Evolutionary conservation across 345 rosid genomes (phyloP).

Genomic region (Populus euphratica): DNA sequence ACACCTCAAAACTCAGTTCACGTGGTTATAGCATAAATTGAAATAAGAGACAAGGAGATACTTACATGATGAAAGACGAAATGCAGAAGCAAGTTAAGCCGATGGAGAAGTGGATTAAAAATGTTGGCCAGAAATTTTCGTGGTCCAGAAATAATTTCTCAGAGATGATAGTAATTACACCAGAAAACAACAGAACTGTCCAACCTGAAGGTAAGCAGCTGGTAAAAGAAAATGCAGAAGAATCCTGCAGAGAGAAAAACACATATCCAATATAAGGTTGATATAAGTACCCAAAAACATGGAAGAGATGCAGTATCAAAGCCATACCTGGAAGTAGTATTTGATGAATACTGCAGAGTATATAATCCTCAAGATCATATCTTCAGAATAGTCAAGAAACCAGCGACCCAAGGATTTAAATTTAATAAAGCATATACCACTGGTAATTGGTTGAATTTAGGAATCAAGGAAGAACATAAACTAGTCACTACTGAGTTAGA

Average conservation of each 20-base stretch:
- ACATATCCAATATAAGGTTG: constrained; percentile 3
- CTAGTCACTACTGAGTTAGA: background rate
- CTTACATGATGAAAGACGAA: constrained; percentile 58
- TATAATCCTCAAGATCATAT: constrained; percentile 73
- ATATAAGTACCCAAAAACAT: background rate
- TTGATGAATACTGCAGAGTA: constrained; percentile 63
- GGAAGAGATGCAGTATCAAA: background rate
- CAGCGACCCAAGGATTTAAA: constrained; percentile 1
- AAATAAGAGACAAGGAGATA: constrained; percentile 13
- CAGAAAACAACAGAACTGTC: constrained; percentile 51
- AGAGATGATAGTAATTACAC: constrained; percentile 43
- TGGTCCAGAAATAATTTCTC: constrained; percentile 27
- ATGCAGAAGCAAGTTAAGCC: constrained; percentile 25
- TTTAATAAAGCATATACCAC: background rate
- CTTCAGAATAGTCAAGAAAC: constrained; percentile 54
- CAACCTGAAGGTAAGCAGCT: constrained; percentile 77
- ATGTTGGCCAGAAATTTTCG: constrained; percentile 29
- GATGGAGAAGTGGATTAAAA: constrained; percentile 22
- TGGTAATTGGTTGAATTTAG: background rate
- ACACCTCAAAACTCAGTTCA: background rate
- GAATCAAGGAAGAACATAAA: background rate
- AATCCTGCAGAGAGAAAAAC: constrained; percentile 36
- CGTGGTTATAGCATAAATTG: background rate
- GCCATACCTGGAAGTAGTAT: constrained; percentile 67
- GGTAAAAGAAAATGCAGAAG: constrained; percentile 56